phyloP scores from a whole-genome alignment of 2,329 filamentous ascomycete genomes.

The Aureobasidium pullulans region DNA sequence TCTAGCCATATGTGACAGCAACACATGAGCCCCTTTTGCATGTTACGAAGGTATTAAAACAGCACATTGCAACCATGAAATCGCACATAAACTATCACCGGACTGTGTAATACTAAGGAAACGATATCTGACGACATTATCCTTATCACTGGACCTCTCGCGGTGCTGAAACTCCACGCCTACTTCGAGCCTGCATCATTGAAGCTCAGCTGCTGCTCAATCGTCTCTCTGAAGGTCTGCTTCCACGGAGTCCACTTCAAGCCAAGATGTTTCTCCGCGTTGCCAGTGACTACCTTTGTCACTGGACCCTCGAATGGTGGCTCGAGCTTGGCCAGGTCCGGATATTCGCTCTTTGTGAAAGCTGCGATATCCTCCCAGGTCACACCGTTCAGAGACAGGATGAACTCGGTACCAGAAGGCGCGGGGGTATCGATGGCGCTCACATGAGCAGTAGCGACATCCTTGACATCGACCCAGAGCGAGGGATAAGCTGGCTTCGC shows the following conservation, averaged over 20 bases:
- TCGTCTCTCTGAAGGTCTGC: neutral
- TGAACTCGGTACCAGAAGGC: slow-evolving; percentile 17
- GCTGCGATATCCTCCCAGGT: slow-evolving; percentile 18
- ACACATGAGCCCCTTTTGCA: neutral
- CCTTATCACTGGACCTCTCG: no score
- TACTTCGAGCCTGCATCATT: neutral
- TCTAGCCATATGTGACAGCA: neutral
- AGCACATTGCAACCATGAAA: no score
- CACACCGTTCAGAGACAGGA: slow-evolving; percentile 5
- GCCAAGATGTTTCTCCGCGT: neutral
- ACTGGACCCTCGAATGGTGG: neutral
- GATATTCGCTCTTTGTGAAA: slow-evolving; percentile 19
- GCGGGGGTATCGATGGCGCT: slow-evolving; percentile 17
- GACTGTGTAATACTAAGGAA: no score
- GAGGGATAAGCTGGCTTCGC: slow-evolving; percentile 17
- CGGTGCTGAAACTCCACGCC: no score
- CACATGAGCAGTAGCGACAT: slow-evolving; percentile 24
- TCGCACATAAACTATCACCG: neutral
- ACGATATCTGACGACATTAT: no score
- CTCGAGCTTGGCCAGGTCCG: slow-evolving; percentile 15
- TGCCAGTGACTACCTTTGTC: neutral
- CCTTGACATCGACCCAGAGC: slow-evolving; percentile 21
- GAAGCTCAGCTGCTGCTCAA: slow-evolving; percentile 6
- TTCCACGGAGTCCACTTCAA: neutral
- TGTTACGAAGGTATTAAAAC: no score